Base-by-base conservation (phyloP, 2,329 filamentous ascomycete species). In the Exophiala dermatitidis region DNA sequence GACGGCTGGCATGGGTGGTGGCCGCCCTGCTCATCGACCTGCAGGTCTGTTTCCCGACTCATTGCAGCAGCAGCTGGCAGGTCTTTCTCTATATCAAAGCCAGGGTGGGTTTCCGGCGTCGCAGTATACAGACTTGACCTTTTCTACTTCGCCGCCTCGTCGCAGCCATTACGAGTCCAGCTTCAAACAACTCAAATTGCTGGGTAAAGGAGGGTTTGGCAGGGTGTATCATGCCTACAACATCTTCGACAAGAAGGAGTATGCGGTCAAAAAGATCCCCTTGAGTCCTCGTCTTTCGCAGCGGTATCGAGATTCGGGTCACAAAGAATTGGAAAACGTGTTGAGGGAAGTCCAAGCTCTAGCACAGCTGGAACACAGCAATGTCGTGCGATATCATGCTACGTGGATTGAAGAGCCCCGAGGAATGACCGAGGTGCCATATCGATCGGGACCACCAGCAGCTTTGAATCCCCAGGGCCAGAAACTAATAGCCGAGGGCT, bases 131-230 rank as follows among this genome's bases (percentile, higher is more conserved):
- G 28, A 60, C 60, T 37, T 59, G 40, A 47, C 55, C 36, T 46
- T 59, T 19, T 53, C 26, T 55, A 58, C 44, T 65, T 64, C 50
- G 59, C 58, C 5, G 59, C 67, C 34, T 73, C 42, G 41, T 29
- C 56, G 34, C 29, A 62, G 74, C 40, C 69, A 75, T 41, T 80
- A 78, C 60, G 64, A 69, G 2, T 69, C 71, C 36, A 78, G 77
- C 55, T 81, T 78, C 54, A 69, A 72, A 19, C 76, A 82, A 58
- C 63, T 83, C 8, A 73, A 71, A 12, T 63, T 81, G 1, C 71
- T 86, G 2, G 83, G 83, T 1, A 82, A 77, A 63, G 83, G 83
- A 9, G 83, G 82, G 0, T 86, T 83, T 62, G 82, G 82, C 1
- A 75, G 76, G 36, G 83, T 86, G 1, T 86, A 77, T 63, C 79